These are phyloP conservation scores for Alternaria tenuissima DNA, from an alignment of 2,329 filamentous ascomycete genomes.

Conservation along the genomic window DNA sequence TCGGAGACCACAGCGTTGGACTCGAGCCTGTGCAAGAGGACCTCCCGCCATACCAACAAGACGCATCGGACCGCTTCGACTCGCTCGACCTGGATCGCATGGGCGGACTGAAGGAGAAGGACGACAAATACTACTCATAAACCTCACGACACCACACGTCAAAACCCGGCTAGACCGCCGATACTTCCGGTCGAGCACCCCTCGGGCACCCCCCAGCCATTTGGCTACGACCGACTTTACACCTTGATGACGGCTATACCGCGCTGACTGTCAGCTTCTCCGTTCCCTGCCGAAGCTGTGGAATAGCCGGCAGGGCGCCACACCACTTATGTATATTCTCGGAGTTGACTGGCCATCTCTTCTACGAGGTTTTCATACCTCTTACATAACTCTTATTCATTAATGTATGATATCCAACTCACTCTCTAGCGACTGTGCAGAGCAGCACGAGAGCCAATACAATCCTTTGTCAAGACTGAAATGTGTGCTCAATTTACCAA, in stretches of 20 bases:
- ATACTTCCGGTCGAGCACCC: conserved; percentile 21
- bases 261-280: conserved; percentile 36
- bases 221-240: conserved; percentile 50
- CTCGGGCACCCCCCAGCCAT: conserved; percentile 34
- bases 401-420: conserved; percentile 52
- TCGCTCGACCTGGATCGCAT: conserved; percentile 94
- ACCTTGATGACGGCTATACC: conserved; percentile 45
- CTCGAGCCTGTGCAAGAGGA: conserved; percentile 84
- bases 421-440: conserved; percentile 38
- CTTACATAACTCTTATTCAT: conserved; percentile 53
- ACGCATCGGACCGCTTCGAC: conserved; percentile 81
- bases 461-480: conserved; percentile 32
- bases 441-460: conserved; percentile 49
- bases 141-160: conserved; percentile 4
- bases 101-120: conserved; percentile 93
- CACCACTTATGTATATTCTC: conserved; percentile 49
- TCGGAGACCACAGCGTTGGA: conserved; percentile 87
- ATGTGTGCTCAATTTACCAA: neutral
- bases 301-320: conserved; percentile 22
- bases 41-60: conserved; percentile 88
- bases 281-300: conserved; percentile 24
- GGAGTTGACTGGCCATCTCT: conserved; percentile 43
- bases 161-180: conserved; percentile 28
- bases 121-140: conserved; percentile 59
- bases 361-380: conserved; percentile 47